These are phyloP conservation scores for Rhodosporidiobolus odoratus DNA, from an alignment of 768 basidiomycete genomes.

Conservation along the genomic window DNA sequence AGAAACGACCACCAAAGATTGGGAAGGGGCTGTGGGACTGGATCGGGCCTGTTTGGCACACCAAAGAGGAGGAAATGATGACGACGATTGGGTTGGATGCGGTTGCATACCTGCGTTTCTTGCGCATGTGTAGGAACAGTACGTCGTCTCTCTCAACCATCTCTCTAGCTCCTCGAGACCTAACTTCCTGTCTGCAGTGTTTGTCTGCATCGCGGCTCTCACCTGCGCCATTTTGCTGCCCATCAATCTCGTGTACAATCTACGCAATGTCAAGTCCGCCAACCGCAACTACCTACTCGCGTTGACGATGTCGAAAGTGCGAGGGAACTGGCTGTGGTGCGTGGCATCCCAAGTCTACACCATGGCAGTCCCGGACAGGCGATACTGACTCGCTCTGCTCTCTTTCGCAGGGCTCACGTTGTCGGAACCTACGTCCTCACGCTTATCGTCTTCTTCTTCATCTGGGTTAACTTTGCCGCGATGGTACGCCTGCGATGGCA, in stretches of 20 bases:
- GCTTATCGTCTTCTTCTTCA: constrained; percentile 50
- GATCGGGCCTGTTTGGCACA: constrained; percentile 45
- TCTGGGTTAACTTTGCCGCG: constrained; percentile 44
- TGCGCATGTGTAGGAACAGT: constrained; percentile 56
- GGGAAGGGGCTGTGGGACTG: constrained; percentile 79
- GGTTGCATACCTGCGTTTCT: constrained; percentile 83
- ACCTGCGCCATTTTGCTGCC: constrained; percentile 73
- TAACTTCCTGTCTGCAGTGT: constrained; percentile 43
- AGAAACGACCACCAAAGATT: constrained; percentile 56
- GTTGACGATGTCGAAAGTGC: constrained; percentile 41
- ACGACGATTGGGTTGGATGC: constrained; percentile 89
- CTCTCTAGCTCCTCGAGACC: too few species aligned
- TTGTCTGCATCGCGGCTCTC: constrained; percentile 60
- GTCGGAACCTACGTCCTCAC: constrained; percentile 76
- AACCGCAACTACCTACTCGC: constrained; percentile 49
- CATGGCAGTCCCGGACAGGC: background rate
- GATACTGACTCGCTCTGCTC: constrained; percentile 55
- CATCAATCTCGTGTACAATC: constrained; percentile 77
- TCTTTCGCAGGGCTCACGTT: constrained; percentile 78
- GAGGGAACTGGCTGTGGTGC: constrained; percentile 38
- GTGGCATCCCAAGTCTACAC: background rate
- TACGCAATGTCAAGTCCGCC: constrained; percentile 56
- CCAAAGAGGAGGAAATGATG: constrained; percentile 39
- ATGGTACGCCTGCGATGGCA: constrained; percentile 69
- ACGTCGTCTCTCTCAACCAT: background rate